phyloP scores from a whole-genome alignment of 306 rosid species.

The Prunus salicina region DNA sequence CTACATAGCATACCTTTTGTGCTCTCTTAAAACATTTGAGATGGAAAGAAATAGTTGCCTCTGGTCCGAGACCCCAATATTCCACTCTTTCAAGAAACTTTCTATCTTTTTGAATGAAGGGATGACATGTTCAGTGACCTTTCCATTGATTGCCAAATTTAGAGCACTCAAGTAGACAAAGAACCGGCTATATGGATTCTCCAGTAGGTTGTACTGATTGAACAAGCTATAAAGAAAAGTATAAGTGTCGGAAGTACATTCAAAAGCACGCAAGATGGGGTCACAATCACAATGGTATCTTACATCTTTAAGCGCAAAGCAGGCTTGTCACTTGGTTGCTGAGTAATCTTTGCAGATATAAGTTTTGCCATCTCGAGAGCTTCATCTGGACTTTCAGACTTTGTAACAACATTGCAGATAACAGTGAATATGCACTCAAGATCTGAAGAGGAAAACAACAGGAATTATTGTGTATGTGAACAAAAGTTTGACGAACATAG shows the following conservation, averaged over 20 bases:
- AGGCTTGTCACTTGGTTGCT: slow-evolving; percentile 77
- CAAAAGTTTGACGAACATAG: background rate
- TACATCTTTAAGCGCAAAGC: slow-evolving; percentile 86
- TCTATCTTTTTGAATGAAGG: slow-evolving; percentile 80
- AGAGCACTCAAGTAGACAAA: slow-evolving; percentile 75
- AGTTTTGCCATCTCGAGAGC: slow-evolving; percentile 69
- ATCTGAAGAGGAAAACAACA: slow-evolving; percentile 41
- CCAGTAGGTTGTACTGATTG: slow-evolving; percentile 84
- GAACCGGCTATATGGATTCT: slow-evolving; percentile 69
- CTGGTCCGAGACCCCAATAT: slow-evolving; percentile 66
- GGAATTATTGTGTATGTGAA: slow-evolving; percentile 2
- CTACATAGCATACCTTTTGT: slow-evolving; percentile 57
- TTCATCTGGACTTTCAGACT: slow-evolving; percentile 68
- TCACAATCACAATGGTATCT: slow-evolving; percentile 7
- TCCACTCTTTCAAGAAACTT: slow-evolving; percentile 89
- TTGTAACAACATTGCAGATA: slow-evolving; percentile 81
- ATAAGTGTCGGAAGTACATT: background rate
- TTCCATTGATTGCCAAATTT: slow-evolving; percentile 67
- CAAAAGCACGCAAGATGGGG: background rate
- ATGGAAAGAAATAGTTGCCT: slow-evolving; percentile 68
- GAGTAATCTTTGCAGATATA: slow-evolving; percentile 60
- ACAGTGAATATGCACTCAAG: slow-evolving; percentile 81
- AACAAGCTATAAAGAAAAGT: slow-evolving; percentile 54
- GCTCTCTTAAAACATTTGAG: slow-evolving; percentile 77
- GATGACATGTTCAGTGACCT: slow-evolving; percentile 67